Percentiles rank a stretch among this genome's conserved stretches.
These are phyloP conservation scores for Microbotryomycetes sp. DNA, from an alignment of 1,284 basidiomycete species.

Conservation along the genomic window DNA sequence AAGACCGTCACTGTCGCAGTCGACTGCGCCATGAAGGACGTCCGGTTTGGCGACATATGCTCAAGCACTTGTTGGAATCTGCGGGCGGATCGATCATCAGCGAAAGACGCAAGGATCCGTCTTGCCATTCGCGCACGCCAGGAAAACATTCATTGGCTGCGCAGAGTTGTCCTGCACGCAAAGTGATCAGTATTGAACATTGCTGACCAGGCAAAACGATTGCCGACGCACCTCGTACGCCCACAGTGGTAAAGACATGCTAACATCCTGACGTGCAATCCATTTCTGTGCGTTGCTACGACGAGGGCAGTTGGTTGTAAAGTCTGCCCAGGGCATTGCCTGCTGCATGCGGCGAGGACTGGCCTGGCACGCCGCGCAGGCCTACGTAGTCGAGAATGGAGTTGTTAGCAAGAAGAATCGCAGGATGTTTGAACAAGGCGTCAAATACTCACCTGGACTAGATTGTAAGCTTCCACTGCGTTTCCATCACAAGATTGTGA, in stretches of 20 bases:
- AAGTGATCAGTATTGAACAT: too few species aligned
- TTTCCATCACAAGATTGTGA: too few species aligned
- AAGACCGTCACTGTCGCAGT: background rate
- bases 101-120: too few species aligned
- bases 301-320: background rate
- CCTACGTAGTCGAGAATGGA: too few species aligned
- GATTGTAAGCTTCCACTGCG: conserved; percentile 20
- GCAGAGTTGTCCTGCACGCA: background rate
- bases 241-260: background rate
- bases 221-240: background rate
- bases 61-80: background rate
- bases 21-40: background rate
- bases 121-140: background rate
- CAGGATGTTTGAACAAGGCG: too few species aligned
- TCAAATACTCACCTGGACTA: conserved; percentile 9
- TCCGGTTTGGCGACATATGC: too few species aligned
- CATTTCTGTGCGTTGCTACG: background rate
- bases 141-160: background rate
- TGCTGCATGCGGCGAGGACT: too few species aligned
- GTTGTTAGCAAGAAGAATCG: too few species aligned
- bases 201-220: background rate
- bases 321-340: background rate
- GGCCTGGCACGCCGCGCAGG: conserved; percentile 23
- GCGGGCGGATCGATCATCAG: background rate
- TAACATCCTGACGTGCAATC: background rate